These are phyloP conservation scores for Talaromyces proteolyticus DNA, from an alignment of 495 filamentous ascomycete genomes.

Conservation along the genomic window DNA sequence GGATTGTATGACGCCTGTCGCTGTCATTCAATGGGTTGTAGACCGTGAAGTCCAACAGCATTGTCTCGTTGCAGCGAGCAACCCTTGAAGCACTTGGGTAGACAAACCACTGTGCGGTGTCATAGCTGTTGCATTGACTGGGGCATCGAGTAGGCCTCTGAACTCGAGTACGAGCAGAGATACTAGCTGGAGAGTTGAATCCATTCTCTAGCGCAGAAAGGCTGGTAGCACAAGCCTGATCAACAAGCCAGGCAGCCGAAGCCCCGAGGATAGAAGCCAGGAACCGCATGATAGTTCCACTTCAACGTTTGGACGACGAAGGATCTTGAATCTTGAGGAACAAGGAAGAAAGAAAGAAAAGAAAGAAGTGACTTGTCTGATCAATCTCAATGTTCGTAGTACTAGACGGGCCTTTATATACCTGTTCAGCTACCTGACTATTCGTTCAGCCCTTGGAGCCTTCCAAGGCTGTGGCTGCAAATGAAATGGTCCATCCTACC, in stretches of 20 bases:
- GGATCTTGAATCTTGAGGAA: too few relatives aligned
- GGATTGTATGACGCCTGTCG: background rate
- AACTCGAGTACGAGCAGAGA: background rate
- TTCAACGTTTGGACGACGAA: background rate
- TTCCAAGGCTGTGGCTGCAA: background rate
- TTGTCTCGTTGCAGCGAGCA: background rate
- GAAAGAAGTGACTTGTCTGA: background rate
- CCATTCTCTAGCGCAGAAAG: background rate
- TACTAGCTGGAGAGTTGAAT: background rate
- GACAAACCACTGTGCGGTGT: background rate
- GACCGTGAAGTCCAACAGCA: background rate
- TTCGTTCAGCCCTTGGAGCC: background rate
- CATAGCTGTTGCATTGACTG: background rate
- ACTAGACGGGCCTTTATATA: background rate
- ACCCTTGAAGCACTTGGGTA: too few relatives aligned
- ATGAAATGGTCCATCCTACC: background rate
- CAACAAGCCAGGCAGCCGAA: background rate
- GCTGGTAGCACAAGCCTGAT: background rate
- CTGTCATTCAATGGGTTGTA: background rate
- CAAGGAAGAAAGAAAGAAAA: too few relatives aligned
- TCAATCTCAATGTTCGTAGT: background rate
- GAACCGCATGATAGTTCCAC: background rate
- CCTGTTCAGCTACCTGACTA: background rate
- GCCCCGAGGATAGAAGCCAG: background rate
- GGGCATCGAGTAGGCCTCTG: background rate